A percentile compares a stretch with the other conserved stretches of the same genome.
phyloP scores from a whole-genome alignment of 352 stramenopile genomes.

The Globisporangium canariense region DNA sequence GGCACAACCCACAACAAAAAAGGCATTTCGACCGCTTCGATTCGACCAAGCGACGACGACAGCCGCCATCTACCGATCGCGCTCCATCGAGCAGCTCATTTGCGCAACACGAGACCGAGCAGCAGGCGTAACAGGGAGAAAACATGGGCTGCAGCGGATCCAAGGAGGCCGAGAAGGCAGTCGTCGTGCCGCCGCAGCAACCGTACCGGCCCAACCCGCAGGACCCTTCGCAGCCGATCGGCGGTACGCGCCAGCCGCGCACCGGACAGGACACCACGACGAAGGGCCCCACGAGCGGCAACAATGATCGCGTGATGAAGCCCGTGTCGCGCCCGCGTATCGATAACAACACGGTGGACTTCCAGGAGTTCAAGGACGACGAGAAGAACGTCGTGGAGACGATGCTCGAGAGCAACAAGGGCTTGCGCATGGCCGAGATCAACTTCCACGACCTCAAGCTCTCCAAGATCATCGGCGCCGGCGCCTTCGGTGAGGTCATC shows the following conservation, averaged over 20 bases:
- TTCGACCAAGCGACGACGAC: conserved; percentile 10
- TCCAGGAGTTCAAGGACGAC: conserved; percentile 82
- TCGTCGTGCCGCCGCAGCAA: background rate
- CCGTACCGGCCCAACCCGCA: conserved; percentile 7
- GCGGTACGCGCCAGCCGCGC: background rate
- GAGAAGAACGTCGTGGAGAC: conserved; percentile 87
- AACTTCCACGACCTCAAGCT: conserved; percentile 88
- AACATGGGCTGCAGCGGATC: conserved; percentile 18
- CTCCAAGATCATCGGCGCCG: conserved; percentile 84
- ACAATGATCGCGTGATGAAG: conserved; percentile 2
- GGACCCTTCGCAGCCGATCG: background rate
- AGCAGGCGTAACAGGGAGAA: background rate
- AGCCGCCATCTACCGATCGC: background rate
- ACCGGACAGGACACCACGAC: background rate
- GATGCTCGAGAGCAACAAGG: conserved; percentile 87
- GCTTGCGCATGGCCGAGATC: conserved; percentile 84
- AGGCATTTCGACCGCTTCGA: background rate
- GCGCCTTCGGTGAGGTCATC: conserved; percentile 85
- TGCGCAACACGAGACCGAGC: conserved; percentile 1
- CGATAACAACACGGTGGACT: conserved; percentile 63
- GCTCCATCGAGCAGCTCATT: conserved; percentile 6
- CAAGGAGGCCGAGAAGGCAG: conserved; percentile 8
- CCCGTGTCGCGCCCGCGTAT: conserved; percentile 12
- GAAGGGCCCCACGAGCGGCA: background rate
- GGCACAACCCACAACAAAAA: background rate